These are phyloP conservation scores for Eucalyptus tenuipes DNA, from an alignment of 345 rosid genomes.

Conservation along the genomic window DNA sequence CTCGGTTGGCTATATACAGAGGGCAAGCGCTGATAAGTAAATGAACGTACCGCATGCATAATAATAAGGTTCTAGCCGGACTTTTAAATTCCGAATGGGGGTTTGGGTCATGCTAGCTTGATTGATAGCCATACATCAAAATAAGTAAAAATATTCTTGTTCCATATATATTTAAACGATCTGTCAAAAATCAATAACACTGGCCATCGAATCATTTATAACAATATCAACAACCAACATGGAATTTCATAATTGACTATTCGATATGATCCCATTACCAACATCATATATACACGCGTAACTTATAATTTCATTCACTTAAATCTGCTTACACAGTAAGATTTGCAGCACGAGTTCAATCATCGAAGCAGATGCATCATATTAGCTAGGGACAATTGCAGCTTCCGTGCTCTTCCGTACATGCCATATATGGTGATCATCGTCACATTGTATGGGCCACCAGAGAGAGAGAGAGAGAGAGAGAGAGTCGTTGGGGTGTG, in stretches of 20 bases:
- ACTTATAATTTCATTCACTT: background rate
- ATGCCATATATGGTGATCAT: background rate
- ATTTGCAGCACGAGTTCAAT: background rate
- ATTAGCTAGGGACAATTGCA: background rate
- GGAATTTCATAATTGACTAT: background rate
- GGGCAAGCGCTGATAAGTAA: background rate
- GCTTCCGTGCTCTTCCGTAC: background rate
- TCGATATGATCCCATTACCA: background rate
- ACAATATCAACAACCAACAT: background rate
- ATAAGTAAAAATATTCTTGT: background rate
- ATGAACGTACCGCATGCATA: background rate
- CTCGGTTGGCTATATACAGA: background rate
- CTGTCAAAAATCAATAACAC: background rate
- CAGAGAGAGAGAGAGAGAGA: background rate
- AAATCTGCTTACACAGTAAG: background rate
- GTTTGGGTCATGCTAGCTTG: background rate
- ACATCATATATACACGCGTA: background rate
- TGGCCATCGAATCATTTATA: background rate
- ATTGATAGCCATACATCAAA: background rate
- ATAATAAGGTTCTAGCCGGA: background rate
- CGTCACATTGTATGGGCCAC: conserved; percentile 1
- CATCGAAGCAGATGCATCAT: background rate
- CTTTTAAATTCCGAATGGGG: background rate
- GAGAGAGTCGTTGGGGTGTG: background rate
- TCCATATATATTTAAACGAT: background rate